These are phyloP conservation scores for Byssochlamys sp. DNA, from an alignment of 2,329 filamentous ascomycete genomes.

Conservation along the genomic window DNA sequence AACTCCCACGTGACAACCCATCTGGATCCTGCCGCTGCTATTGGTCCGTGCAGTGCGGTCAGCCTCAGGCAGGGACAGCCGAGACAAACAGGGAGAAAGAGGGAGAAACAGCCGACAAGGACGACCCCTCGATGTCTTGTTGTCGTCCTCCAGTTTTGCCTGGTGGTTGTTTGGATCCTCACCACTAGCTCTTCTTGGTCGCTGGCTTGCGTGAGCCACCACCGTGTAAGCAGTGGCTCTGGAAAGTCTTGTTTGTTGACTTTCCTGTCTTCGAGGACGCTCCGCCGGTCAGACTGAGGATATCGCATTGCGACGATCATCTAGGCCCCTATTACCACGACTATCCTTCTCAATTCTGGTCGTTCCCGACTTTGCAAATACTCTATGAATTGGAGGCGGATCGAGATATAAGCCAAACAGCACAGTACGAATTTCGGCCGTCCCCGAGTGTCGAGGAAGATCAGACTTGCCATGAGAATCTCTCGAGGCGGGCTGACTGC, in stretches of 20 bases:
- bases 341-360: not conserved
- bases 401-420: not conserved
- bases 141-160: not conserved
- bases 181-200: not conserved
- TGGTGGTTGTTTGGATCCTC: not conserved
- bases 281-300: not conserved
- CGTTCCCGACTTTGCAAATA: not conserved
- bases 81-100: not conserved
- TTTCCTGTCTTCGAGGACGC: not conserved
- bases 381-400: not conserved
- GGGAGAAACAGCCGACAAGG: not conserved
- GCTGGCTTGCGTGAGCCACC: not conserved
- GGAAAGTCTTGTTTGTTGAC: not conserved
- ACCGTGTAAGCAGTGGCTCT: not conserved
- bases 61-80: not conserved
- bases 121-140: not conserved
- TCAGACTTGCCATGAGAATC: slow-evolving; percentile 3
- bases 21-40: not conserved
- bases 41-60: not conserved
- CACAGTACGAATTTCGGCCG: not conserved
- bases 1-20: not conserved
- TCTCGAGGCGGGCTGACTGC: slow-evolving; percentile 1
- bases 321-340: not conserved
- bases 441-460: not conserved
- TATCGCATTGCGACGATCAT: not conserved